These are phyloP conservation scores for Phycomyces nitens DNA, from an alignment of 192 early-diverging fungal genomes.

Conservation along the genomic window DNA sequence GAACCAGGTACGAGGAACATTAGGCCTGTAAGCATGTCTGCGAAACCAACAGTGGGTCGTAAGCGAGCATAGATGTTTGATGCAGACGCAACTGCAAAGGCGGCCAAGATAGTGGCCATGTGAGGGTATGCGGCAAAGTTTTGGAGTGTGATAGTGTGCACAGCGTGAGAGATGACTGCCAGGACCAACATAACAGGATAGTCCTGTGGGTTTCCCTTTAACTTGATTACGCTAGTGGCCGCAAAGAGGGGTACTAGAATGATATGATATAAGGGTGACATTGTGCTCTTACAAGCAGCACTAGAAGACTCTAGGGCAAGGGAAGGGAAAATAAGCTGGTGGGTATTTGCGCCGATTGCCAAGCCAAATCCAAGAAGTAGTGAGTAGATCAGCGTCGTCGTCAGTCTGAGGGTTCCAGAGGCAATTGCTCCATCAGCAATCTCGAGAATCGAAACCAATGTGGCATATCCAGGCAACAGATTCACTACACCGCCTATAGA, in stretches of 20 bases:
- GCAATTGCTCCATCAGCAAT: conserved; percentile 12
- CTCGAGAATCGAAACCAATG: conserved; percentile 15
- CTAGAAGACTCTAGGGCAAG: conserved; percentile 4
- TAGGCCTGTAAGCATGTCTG: conserved; percentile 19
- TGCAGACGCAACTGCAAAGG: conserved; percentile 8
- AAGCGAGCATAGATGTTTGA: conserved; percentile 22
- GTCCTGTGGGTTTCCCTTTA: background rate
- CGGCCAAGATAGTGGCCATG: conserved; percentile 13
- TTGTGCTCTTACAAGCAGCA: background rate
- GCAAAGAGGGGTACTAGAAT: conserved; percentile 19
- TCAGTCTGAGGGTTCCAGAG: conserved; percentile 16
- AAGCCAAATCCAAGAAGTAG: conserved; percentile 22
- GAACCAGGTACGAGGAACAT: conserved; percentile 25
- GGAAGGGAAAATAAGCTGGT: conserved; percentile 17
- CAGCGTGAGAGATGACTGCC: conserved; percentile 8
- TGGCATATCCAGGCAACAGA: conserved; percentile 15
- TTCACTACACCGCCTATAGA: conserved; percentile 22
- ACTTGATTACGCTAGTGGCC: conserved; percentile 4
- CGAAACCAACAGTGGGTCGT: conserved; percentile 16
- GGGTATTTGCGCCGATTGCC: conserved; percentile 17
- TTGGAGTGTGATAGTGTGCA: conserved; percentile 5
- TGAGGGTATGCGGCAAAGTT: conserved; percentile 15
- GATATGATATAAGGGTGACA: conserved; percentile 15
- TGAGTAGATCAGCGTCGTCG: conserved; percentile 16
- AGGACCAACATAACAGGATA: conserved; percentile 9